These are phyloP conservation scores for Pseudozyma pruni DNA, from an alignment of 1,284 basidiomycete species.

Conservation along the genomic window DNA sequence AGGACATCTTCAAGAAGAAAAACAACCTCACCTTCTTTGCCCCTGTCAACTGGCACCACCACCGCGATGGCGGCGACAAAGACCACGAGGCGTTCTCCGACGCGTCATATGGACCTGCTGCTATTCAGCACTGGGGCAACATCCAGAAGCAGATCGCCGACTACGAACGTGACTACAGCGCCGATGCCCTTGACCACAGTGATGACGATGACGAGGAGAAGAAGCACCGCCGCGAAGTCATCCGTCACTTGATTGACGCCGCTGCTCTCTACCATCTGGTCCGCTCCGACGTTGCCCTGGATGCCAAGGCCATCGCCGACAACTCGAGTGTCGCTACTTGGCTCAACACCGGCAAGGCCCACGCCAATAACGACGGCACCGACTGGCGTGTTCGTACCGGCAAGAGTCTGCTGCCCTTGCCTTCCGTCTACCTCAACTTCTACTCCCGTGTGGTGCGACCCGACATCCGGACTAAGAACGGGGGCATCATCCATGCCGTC, in stretches of 20 bases:
- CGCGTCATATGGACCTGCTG: conserved; percentile 26
- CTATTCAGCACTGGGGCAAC: conserved; percentile 33
- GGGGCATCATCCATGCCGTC: conserved; percentile 76
- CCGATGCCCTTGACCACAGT: conserved; percentile 5
- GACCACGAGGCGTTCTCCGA: conserved; percentile 21
- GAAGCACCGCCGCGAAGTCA: conserved; percentile 71
- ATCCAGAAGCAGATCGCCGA: conserved; percentile 42
- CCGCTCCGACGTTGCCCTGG: conserved; percentile 69
- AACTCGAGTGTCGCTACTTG: conserved; percentile 76
- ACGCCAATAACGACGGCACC: conserved; percentile 69
- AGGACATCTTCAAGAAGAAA: conserved; percentile 50
- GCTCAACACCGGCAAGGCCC: conserved; percentile 66
- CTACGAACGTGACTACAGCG: conserved; percentile 24
- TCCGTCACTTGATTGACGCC: conserved; percentile 72
- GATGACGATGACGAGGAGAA: conserved; percentile 71
- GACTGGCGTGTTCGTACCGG: conserved; percentile 74
- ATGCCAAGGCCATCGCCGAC: conserved; percentile 70
- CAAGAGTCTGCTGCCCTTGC: conserved; percentile 68
- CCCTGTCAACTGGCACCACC: conserved; percentile 57
- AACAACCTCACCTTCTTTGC: conserved; percentile 53
- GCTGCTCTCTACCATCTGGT: conserved; percentile 77
- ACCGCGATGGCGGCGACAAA: conserved; percentile 21
- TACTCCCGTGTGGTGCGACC: conserved; percentile 72
- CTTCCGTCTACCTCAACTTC: conserved; percentile 73
- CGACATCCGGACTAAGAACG: conserved; percentile 72